Conservation (phyloP, 768 basidiomycete genomes). For the Suillus variegatus region DNA sequence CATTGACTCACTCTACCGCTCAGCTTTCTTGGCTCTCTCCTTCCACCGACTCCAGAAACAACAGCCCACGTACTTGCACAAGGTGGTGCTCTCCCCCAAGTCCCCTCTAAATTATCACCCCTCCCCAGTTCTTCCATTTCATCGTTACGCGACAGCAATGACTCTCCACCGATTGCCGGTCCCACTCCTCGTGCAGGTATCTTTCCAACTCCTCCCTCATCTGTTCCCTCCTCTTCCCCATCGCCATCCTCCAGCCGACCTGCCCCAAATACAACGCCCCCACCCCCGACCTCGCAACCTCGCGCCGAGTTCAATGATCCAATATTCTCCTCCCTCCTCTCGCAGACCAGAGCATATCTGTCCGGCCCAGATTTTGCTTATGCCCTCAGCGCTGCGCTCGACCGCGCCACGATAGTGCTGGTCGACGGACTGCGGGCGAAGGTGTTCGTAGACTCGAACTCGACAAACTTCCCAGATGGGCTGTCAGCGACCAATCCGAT, state of each 20-base stretch:
- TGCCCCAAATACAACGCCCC: slow-evolving; percentile 7
- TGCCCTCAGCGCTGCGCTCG: slow-evolving; percentile 74
- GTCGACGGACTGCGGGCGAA: slow-evolving; percentile 63
- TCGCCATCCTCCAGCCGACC: slow-evolving; percentile 29
- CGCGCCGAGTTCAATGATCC: slow-evolving; percentile 19
- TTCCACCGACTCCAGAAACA: slow-evolving; percentile 73
- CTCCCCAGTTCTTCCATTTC: not conserved
- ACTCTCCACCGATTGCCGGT: slow-evolving; percentile 14
- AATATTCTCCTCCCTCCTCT: slow-evolving; percentile 63
- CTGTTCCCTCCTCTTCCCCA: slow-evolving; percentile 27
- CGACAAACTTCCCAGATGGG: slow-evolving; percentile 9
- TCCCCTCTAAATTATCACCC: not conserved
- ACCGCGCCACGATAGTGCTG: slow-evolving; percentile 64
- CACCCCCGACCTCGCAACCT: not conserved
- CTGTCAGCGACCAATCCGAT: slow-evolving; percentile 22
- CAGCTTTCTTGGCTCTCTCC: slow-evolving; percentile 68
- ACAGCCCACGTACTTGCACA: slow-evolving; percentile 68
- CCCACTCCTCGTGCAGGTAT: slow-evolving; percentile 9
- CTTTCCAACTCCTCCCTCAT: slow-evolving; percentile 27
- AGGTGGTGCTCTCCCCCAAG: slow-evolving; percentile 46
- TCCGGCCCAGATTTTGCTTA: slow-evolving; percentile 67
- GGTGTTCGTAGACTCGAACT: slow-evolving; percentile 49
- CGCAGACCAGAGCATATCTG: slow-evolving; percentile 66
- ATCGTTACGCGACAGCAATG: not conserved
- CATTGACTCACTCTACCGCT: not conserved